phyloP scores from a whole-genome alignment of 371 early-diverging fungal genomes.

The Mucor plumbeus region DNA sequence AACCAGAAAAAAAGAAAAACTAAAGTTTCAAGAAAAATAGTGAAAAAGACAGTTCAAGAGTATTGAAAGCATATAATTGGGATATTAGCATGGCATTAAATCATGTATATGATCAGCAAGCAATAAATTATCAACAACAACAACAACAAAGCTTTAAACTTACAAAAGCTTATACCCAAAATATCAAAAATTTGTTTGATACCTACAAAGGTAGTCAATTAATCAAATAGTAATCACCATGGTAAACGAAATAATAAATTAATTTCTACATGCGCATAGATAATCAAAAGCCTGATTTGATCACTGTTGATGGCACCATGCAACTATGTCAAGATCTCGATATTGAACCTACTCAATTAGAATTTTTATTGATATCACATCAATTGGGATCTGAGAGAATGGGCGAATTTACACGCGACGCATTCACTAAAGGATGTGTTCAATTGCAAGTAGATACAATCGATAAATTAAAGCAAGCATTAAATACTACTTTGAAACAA shows the following conservation, averaged over 20 bases:
- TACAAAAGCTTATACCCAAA: constrained; percentile 18
- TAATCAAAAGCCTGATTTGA: constrained; percentile 65
- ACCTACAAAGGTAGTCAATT: constrained; percentile 65
- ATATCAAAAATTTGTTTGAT: constrained; percentile 63
- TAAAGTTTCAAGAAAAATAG: constrained; percentile 33
- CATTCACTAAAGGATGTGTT: constrained; percentile 72
- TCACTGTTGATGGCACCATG: constrained; percentile 80
- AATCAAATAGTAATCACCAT: background rate
- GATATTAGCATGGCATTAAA: constrained; percentile 73
- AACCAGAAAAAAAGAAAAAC: too few species aligned
- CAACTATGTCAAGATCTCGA: constrained; percentile 70
- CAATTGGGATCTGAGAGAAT: constrained; percentile 75
- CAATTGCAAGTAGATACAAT: constrained; percentile 69
- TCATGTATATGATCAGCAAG: constrained; percentile 50
- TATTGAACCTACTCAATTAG: constrained; percentile 80
- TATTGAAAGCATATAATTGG: constrained; percentile 66
- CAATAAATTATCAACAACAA: background rate
- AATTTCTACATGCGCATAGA: constrained; percentile 39
- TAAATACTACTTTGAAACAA: constrained; percentile 57
- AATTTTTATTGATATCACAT: constrained; percentile 74
- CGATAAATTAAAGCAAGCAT: constrained; percentile 62
- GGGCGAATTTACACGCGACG: constrained; percentile 76
- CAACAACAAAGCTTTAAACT: background rate
- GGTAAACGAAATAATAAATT: background rate
- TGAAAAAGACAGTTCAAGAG: constrained; percentile 56